phyloP scores from a whole-genome alignment of 2,329 filamentous ascomycete species.

The Aspergillus niger region DNA sequence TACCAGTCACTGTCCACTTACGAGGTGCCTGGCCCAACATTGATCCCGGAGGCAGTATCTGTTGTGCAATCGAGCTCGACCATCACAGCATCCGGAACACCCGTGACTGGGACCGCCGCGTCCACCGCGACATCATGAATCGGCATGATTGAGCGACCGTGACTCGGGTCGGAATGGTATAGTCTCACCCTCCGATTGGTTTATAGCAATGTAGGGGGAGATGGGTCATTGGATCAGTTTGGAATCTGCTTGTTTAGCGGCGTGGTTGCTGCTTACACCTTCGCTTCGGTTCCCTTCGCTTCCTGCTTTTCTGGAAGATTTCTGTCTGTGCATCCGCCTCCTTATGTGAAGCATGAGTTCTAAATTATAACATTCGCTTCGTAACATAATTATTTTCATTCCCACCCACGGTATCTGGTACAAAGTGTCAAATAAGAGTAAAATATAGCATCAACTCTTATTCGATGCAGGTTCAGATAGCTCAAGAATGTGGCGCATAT shows the following conservation, averaged over 20 bases:
- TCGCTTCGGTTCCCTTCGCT: background rate
- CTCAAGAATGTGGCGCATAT: background rate
- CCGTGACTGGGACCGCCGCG: constrained; percentile 2
- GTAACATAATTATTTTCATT: background rate
- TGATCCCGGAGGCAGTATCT: constrained; percentile 17
- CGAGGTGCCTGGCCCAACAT: constrained; percentile 19
- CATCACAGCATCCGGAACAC: constrained; percentile 18
- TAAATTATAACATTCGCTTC: background rate
- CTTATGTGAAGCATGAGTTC: background rate
- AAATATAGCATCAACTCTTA: too few relatives aligned
- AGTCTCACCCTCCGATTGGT: background rate
- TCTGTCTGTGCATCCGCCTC: background rate
- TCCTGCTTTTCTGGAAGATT: background rate
- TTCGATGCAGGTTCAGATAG: background rate
- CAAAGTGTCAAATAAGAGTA: background rate
- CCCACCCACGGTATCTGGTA: background rate
- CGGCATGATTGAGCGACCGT: background rate
- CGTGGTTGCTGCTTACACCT: background rate
- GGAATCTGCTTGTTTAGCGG: background rate
- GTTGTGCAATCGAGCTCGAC: constrained; percentile 19
- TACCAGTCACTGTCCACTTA: constrained; percentile 40
- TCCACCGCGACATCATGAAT: background rate
- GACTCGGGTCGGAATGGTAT: background rate
- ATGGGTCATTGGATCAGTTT: background rate
- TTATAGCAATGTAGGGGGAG: background rate